phyloP scores from a whole-genome alignment of 2,329 filamentous ascomycete species.

The Metarhizium humberi region DNA sequence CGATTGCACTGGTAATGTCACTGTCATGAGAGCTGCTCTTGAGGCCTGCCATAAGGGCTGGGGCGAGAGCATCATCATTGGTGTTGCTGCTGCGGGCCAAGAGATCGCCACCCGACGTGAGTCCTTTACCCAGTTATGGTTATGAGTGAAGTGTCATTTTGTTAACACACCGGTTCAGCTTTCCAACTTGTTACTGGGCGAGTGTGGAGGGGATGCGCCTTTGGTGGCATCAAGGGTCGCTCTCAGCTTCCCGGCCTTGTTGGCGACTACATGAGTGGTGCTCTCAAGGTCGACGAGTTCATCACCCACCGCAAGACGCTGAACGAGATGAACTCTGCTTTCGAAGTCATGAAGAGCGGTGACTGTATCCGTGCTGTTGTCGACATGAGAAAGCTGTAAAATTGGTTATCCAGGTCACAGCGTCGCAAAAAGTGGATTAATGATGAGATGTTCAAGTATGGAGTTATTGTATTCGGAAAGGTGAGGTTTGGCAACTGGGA shows the following conservation, averaged over 20 bases:
- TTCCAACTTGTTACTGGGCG: slow-evolving; percentile 98
- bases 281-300: slow-evolving; percentile 97
- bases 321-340: slow-evolving; percentile 77
- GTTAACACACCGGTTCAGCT: slow-evolving; percentile 41
- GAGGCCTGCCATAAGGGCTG: slow-evolving; percentile 99
- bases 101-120: slow-evolving; percentile 89
- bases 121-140: slow-evolving; percentile 26
- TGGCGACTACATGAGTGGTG: slow-evolving; percentile 76
- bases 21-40: slow-evolving; percentile 89
- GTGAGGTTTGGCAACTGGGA: not conserved
- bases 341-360: slow-evolving; percentile 88
- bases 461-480: not conserved
- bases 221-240: slow-evolving; percentile 96
- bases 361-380: slow-evolving; percentile 97
- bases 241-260: slow-evolving; percentile 83
- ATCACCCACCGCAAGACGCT: slow-evolving; percentile 91
- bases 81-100: slow-evolving; percentile 90
- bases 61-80: slow-evolving; percentile 97
- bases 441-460: not conserved
- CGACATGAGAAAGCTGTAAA: slow-evolving; percentile 40
- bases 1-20: slow-evolving; percentile 95
- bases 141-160: not conserved
- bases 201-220: slow-evolving; percentile 96
- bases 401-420: not conserved
- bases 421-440: not conserved